phyloP scores from a whole-genome alignment of 148 eudicot species.

The Rhododendron williamsianum region DNA sequence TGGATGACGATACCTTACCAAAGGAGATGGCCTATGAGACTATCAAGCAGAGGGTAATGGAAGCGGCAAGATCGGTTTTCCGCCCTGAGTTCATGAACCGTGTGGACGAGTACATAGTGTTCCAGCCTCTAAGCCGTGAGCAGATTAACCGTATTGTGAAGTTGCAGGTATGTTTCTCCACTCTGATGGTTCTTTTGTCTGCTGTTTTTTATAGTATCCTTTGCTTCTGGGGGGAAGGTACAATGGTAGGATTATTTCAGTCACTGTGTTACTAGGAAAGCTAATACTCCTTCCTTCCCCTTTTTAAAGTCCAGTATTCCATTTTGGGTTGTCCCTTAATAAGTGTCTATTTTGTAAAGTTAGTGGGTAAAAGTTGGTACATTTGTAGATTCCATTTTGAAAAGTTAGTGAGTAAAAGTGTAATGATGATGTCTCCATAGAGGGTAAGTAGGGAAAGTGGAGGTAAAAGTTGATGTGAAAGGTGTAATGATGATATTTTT shows the following conservation, averaged over 20 bases:
- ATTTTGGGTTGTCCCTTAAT: no score
- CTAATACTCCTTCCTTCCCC: neutral
- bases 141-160: slow-evolving; percentile 75
- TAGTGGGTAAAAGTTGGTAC: no score
- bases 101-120: slow-evolving; percentile 95
- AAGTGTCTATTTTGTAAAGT: no score
- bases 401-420: no score
- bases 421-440: no score
- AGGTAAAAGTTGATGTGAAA: no score
- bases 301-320: no score
- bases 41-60: slow-evolving; percentile 85
- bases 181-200: neutral
- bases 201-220: neutral
- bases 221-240: neutral
- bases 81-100: slow-evolving; percentile 99
- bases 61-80: slow-evolving; percentile 81
- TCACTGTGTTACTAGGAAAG: neutral
- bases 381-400: no score
- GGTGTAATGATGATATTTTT: no score
- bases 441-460: no score
- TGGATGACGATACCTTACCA: slow-evolving; percentile 52
- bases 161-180: slow-evolving; percentile 56
- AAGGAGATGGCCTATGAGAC: slow-evolving; percentile 68
- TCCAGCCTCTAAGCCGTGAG: slow-evolving; percentile 86
- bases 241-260: neutral